A percentile compares a stretch with the other conserved stretches of the same genome.
Evolutionary conservation across 2,329 filamentous ascomycete genomes (phyloP).

Genomic region (Diaporthe capsici): DNA sequence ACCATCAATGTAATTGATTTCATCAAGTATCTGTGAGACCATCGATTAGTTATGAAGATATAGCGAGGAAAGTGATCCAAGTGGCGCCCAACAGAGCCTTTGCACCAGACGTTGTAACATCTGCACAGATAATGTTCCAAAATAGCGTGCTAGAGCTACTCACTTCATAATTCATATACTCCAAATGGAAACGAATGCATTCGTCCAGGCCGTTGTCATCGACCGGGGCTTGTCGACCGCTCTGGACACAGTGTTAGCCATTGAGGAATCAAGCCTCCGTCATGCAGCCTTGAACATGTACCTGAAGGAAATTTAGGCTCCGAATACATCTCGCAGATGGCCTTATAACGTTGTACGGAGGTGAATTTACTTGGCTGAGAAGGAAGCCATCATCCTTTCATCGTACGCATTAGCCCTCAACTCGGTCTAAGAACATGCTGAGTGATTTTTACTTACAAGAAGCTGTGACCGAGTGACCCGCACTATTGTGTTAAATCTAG

Average conservation of each 20-base stretch:
- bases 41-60: neutral
- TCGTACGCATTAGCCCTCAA: neutral
- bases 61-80: neutral
- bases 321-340: neutral
- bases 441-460: neutral
- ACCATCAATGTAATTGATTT: neutral
- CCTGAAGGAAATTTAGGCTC: conserved; percentile 12
- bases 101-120: neutral
- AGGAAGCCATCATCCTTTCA: conserved; percentile 13
- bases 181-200: conserved; percentile 18
- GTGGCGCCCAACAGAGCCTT: neutral
- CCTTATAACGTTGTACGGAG: neutral
- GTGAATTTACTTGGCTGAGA: neutral
- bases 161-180: conserved; percentile 6
- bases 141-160: neutral
- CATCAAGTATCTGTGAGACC: neutral
- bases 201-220: conserved; percentile 11
- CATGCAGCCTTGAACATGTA: neutral
- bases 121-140: too few species aligned
- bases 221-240: conserved; percentile 4
- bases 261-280: neutral
- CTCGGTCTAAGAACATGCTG: neutral
- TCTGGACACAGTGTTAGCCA: neutral
- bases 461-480: conserved; percentile 9
- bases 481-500: conserved; percentile 9